Conservation (phyloP, 345 rosid species). For the Mangifera indica region DNA sequence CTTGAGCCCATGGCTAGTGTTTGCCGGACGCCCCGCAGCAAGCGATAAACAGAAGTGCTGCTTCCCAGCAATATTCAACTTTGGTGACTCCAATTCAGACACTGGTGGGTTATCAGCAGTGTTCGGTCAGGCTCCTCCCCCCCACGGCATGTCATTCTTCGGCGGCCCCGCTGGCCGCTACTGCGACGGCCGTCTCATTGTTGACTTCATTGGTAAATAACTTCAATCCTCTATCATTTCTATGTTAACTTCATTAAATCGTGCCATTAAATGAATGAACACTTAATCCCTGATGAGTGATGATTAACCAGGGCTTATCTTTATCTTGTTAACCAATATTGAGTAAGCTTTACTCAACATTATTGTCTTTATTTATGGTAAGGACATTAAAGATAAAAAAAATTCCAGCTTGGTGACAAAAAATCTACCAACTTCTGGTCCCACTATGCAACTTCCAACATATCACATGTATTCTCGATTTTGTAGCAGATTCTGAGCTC, state of each 20-base stretch:
- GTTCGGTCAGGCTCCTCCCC: slow-evolving; percentile 74
- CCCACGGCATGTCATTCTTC: slow-evolving; percentile 67
- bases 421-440: neutral
- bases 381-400: neutral
- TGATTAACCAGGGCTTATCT: too few relatives aligned
- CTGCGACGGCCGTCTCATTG: slow-evolving; percentile 81
- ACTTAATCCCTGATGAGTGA: too few relatives aligned
- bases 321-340: too few relatives aligned
- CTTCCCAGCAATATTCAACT: slow-evolving; percentile 82
- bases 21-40: slow-evolving; percentile 4
- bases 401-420: neutral
- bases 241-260: too few relatives aligned
- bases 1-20: neutral
- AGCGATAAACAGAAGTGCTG: slow-evolving; percentile 20
- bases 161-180: slow-evolving; percentile 77
- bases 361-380: neutral
- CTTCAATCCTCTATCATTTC: neutral
- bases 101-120: slow-evolving; percentile 88
- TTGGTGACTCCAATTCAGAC: slow-evolving; percentile 93
- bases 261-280: too few relatives aligned
- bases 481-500: neutral
- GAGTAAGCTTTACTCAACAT: neutral
- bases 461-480: neutral
- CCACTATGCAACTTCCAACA: neutral
- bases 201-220: slow-evolving; percentile 72